A percentile compares a stretch with the other conserved stretches of the same genome.
These are phyloP conservation scores for Talaromyces albobiverticillius DNA, from an alignment of 2,329 filamentous ascomycete genomes.

Conservation along the genomic window DNA sequence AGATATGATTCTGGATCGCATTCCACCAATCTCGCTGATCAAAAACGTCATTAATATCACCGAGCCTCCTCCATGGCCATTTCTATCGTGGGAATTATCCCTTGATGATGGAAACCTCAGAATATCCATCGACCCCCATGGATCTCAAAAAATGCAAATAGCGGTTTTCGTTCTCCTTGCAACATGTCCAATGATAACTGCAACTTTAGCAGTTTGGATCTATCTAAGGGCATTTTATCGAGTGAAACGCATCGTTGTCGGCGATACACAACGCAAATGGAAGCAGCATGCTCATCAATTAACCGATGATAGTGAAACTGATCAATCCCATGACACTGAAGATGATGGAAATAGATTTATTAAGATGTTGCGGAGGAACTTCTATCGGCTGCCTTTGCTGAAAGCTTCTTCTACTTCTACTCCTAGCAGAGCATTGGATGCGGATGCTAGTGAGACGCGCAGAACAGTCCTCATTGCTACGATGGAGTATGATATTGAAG, in stretches of 20 bases:
- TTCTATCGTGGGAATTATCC: slow-evolving; percentile 51
- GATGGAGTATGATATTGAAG: slow-evolving; percentile 66
- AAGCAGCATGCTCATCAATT: slow-evolving; percentile 22
- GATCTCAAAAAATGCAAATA: slow-evolving; percentile 50
- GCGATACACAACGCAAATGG: slow-evolving; percentile 43
- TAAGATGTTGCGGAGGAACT: background rate
- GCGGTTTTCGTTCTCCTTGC: slow-evolving; percentile 50
- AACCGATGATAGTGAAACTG: slow-evolving; percentile 11
- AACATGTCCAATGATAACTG: slow-evolving; percentile 49
- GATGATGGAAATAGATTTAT: slow-evolving; percentile 6
- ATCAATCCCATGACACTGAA: slow-evolving; percentile 25
- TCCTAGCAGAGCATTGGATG: slow-evolving; percentile 11
- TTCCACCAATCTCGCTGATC: slow-evolving; percentile 54
- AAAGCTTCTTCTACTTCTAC: background rate
- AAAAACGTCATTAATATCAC: slow-evolving; percentile 56
- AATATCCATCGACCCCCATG: slow-evolving; percentile 49
- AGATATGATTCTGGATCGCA: slow-evolving; percentile 56
- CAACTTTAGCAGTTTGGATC: slow-evolving; percentile 45
- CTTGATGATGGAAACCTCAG: slow-evolving; percentile 51
- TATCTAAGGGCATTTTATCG: slow-evolving; percentile 58
- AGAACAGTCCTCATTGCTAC: slow-evolving; percentile 61
- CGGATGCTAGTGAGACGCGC: slow-evolving; percentile 16
- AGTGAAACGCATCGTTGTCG: slow-evolving; percentile 57
- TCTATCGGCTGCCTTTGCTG: slow-evolving; percentile 5
- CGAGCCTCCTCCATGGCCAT: slow-evolving; percentile 49